A percentile compares a stretch with the other conserved stretches of the same genome.
These are phyloP conservation scores for Prinsepia uniflora DNA, from an alignment of 306 rosid species.

Conservation along the genomic window DNA sequence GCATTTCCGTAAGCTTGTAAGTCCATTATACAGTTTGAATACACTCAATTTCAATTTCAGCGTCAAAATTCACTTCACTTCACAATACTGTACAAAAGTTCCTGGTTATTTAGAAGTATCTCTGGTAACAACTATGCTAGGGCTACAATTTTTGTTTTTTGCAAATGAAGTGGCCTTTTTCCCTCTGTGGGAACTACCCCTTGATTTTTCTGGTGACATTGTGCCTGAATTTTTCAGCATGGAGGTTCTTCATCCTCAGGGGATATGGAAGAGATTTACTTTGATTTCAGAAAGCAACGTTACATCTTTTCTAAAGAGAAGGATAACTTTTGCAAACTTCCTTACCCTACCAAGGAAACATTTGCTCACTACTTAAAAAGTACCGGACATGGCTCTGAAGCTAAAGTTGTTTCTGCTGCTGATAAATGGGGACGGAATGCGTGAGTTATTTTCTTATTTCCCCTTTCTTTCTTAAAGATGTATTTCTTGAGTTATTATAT, in stretches of 20 bases:
- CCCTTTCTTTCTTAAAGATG: constrained; percentile 2
- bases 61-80: background rate
- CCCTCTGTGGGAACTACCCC: background rate
- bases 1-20: constrained; percentile 55
- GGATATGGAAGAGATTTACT: constrained; percentile 77
- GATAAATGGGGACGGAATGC: constrained; percentile 96
- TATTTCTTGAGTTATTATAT: constrained; percentile 11
- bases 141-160: no score
- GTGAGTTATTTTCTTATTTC: constrained; percentile 51
- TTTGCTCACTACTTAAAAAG: constrained; percentile 70
- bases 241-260: constrained; percentile 53
- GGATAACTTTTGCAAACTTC: constrained; percentile 75
- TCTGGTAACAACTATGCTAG: background rate
- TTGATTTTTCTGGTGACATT: constrained; percentile 20
- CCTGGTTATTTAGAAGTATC: background rate
- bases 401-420: constrained; percentile 70
- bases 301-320: constrained; percentile 72
- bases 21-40: constrained; percentile 5
- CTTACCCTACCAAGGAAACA: constrained; percentile 89
- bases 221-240: constrained; percentile 37
- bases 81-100: background rate
- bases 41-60: background rate
- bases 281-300: constrained; percentile 90
- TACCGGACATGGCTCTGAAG: constrained; percentile 89
- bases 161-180: no score